Conservation (phyloP, 345 rosid genomes). For the Jatropha curcas region DNA sequence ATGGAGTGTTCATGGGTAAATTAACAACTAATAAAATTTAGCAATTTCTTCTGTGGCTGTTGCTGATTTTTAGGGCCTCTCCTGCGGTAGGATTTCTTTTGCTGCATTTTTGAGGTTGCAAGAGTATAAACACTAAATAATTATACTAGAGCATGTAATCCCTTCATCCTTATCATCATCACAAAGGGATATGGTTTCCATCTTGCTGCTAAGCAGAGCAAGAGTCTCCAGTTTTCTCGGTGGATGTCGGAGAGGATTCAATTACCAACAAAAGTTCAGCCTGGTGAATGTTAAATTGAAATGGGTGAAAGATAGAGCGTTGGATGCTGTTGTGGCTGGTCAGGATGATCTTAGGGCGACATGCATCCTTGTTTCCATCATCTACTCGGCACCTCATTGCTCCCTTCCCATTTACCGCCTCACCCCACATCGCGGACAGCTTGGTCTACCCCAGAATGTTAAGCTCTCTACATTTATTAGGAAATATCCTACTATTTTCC, state of each 20-base stretch:
- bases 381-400: slow-evolving; percentile 38
- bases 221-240: slow-evolving; percentile 22
- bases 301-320: slow-evolving; percentile 77
- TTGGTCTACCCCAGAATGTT: slow-evolving; percentile 58
- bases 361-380: slow-evolving; percentile 52
- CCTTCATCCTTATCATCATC: neutral
- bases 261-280: slow-evolving; percentile 49
- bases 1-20: neutral
- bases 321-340: slow-evolving; percentile 57
- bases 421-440: slow-evolving; percentile 54
- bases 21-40: neutral
- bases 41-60: neutral
- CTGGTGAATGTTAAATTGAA: slow-evolving; percentile 76
- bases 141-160: neutral
- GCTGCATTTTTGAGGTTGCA: neutral
- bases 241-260: slow-evolving; percentile 39
- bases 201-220: slow-evolving; percentile 23
- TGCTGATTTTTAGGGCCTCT: neutral
- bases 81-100: neutral
- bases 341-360: slow-evolving; percentile 67
- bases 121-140: neutral
- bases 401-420: slow-evolving; percentile 57
- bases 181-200: slow-evolving; percentile 36
- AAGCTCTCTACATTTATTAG: slow-evolving; percentile 66
- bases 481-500: slow-evolving; percentile 67